Base-by-base conservation (phyloP, 345 rosid genomes). In the Ricinus communis region DNA sequence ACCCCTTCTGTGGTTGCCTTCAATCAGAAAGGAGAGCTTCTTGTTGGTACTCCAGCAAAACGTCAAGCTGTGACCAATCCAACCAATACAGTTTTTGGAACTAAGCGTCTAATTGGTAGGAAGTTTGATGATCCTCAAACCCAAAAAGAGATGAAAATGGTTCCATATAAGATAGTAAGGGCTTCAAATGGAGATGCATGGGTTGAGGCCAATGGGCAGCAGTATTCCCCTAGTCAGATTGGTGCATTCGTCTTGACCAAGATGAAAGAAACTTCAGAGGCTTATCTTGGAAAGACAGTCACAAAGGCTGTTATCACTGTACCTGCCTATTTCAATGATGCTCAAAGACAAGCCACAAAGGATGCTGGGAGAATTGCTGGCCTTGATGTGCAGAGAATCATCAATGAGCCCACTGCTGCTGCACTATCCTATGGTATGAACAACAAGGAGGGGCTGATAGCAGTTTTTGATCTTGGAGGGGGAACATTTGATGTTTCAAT, bases 381-480 rank as follows among this genome's bases (percentile, higher is more conserved):
- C 31, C 79, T 79, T 36, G 79, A 79, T 54, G 82, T 79, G 43
- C 79, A 74, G 66, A 71, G 82, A 52, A 79, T 79, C 43, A 79
- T 79, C 65, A 79, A 79, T 50, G 82, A 79, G 66, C 82, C 82
- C n/a, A 79, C 82, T 55, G 82, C 82, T 13, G 82, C 82, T 62
- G 82, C 82, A 2, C 79, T 79, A 19, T 79, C 82, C 10, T 79
- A 79, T 28, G 82, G 82, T 10, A 74, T 71, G 76, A 79, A 79
- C 71, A 75, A 79, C 58, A 79, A 75, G 74, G 82, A 79, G 68
- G 82, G 82, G 25, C 66, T 79, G 18, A 75, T 79, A n/a, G 79
- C 82, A 31, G 82, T 79, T 40, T 79, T 79, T 67, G 82, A 79
- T 43, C 82, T 77, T 62, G 81, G 81, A 4, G 81, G 81, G 56